These are phyloP conservation scores for Abelmoschus esculentus DNA, from an alignment of 345 rosid species.

Conservation along the genomic window DNA sequence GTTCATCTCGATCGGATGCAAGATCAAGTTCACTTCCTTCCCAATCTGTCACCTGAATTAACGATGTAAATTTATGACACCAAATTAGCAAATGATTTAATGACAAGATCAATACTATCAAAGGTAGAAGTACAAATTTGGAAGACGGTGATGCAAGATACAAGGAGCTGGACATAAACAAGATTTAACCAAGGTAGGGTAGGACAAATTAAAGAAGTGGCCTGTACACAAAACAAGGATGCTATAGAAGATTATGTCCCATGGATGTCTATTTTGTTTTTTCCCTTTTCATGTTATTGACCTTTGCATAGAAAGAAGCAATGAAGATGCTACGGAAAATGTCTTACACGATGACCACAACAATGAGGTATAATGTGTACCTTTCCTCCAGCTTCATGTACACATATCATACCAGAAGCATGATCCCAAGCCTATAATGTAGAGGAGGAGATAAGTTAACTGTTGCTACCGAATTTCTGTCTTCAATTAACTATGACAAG, in stretches of 20 bases:
- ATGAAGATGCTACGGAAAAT: too few relatives aligned
- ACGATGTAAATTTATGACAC: background rate
- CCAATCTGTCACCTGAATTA: constrained; percentile 59
- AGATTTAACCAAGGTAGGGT: background rate
- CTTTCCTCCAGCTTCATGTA: constrained; percentile 91
- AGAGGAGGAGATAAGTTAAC: constrained; percentile 10
- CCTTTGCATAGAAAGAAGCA: too few relatives aligned
- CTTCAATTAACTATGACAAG: background rate
- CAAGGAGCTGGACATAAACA: background rate
- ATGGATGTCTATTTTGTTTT: background rate
- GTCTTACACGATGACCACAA: too few relatives aligned
- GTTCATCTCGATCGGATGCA: constrained; percentile 35
- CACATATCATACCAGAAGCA: constrained; percentile 86
- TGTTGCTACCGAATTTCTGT: background rate
- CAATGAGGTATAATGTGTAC: constrained; percentile 13
- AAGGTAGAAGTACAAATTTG: background rate
- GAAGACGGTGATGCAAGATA: background rate
- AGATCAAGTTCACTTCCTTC: constrained; percentile 40
- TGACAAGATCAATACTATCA: background rate
- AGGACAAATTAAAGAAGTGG: background rate
- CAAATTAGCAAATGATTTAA: background rate
- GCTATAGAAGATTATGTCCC: background rate
- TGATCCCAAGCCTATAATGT: constrained; percentile 79
- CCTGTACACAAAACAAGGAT: background rate
- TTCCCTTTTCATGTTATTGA: too few relatives aligned